Conservation (phyloP, 345 rosid species). For the Rhizophora apiculata region DNA sequence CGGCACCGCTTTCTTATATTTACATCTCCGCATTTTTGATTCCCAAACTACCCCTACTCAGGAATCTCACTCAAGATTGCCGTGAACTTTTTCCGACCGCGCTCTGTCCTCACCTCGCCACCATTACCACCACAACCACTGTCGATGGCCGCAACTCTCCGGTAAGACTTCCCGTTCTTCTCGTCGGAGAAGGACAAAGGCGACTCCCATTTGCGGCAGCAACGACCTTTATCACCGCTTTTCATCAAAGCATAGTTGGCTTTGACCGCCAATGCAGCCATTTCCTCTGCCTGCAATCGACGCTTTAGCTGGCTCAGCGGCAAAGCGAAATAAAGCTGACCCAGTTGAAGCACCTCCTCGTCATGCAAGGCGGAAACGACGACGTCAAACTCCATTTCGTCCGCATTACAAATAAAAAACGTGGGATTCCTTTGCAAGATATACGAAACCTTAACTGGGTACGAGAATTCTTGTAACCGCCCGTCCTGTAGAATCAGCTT, state of each 20-base stretch:
- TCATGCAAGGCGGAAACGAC: conserved; percentile 55
- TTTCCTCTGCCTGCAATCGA: conserved; percentile 72
- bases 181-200: conserved; percentile 30
- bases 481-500: conserved; percentile 83
- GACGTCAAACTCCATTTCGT: conserved; percentile 89
- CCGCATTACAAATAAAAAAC: conserved; percentile 85
- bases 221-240: conserved; percentile 36
- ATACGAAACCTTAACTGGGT: conserved; percentile 70
- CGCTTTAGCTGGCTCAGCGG: conserved; percentile 58
- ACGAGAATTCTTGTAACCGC: conserved; percentile 63
- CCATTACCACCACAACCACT: conserved; percentile 30
- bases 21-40: conserved; percentile 17
- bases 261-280: conserved; percentile 98
- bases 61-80: conserved; percentile 71
- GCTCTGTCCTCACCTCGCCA: background rate
- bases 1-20: conserved; percentile 6
- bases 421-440: conserved; percentile 52
- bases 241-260: conserved; percentile 86
- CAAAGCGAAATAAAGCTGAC: conserved; percentile 82
- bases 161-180: conserved; percentile 3
- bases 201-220: conserved; percentile 38
- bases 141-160: conserved; percentile 15
- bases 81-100: conserved; percentile 36
- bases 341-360: conserved; percentile 77
- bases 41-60: conserved; percentile 46